Conservation (phyloP, 2,329 filamentous ascomycete species). For the Ascocoryne sarcoides region DNA sequence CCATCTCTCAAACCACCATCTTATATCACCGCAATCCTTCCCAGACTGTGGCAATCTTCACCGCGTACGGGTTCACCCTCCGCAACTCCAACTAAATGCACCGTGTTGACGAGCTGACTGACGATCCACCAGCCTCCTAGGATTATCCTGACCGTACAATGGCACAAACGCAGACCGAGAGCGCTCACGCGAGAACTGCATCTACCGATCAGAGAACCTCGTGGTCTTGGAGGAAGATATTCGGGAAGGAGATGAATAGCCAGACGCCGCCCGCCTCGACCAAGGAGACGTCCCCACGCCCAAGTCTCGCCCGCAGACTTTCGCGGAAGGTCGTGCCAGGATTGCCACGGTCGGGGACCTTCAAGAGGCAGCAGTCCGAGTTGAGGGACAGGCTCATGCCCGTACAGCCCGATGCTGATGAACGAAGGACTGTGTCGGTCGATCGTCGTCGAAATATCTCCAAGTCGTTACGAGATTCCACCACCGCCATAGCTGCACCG, state of each 20-base stretch:
- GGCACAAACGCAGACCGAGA: slow-evolving; percentile 24
- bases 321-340: slow-evolving; percentile 62
- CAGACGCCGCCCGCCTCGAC: slow-evolving; percentile 11
- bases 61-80: slow-evolving; percentile 9
- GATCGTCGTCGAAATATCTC: slow-evolving; percentile 36
- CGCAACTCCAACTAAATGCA: slow-evolving; percentile 1
- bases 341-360: slow-evolving; percentile 67
- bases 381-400: slow-evolving; percentile 64
- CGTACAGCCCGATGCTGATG: slow-evolving; percentile 50
- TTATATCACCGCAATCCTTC: slow-evolving; percentile 10
- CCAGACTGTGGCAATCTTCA: not conserved
- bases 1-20: slow-evolving; percentile 11
- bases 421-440: slow-evolving; percentile 63
- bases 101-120: slow-evolving; percentile 11
- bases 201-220: slow-evolving; percentile 24
- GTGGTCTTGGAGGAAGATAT: slow-evolving; percentile 27
- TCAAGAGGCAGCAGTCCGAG: slow-evolving; percentile 77
- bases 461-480: slow-evolving; percentile 19
- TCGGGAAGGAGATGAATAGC: slow-evolving; percentile 20
- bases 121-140: slow-evolving; percentile 14
- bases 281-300: slow-evolving; percentile 13
- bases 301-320: slow-evolving; percentile 24
- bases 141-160: slow-evolving; percentile 19
- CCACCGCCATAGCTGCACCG: slow-evolving; percentile 14
- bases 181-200: slow-evolving; percentile 19